phyloP scores from a whole-genome alignment of 495 filamentous ascomycete species.

The Penicillium simplicissimum region DNA sequence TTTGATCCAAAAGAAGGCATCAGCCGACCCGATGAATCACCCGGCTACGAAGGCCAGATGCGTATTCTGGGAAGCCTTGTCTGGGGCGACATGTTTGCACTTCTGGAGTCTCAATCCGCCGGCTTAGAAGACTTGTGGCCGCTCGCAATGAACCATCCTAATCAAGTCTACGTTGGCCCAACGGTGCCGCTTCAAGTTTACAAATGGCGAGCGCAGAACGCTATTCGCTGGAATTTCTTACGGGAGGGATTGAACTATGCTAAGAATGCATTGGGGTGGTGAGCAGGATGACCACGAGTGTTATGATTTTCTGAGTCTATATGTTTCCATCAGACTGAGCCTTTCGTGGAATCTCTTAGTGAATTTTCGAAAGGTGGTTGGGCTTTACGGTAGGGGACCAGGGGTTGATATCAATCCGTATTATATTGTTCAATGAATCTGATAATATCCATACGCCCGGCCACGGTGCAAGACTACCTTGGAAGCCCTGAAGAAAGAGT shows the following conservation, averaged over 20 bases:
- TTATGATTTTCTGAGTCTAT: no score
- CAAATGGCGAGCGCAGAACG: not conserved
- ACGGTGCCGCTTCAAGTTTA: constrained; percentile 8
- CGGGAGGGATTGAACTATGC: not conserved
- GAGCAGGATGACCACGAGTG: not conserved
- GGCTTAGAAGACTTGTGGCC: constrained; percentile 32
- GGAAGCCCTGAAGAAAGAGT: no score
- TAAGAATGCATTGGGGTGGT: not conserved
- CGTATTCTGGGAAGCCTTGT: constrained; percentile 35
- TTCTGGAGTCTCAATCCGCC: constrained; percentile 13
- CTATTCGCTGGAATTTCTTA: not conserved
- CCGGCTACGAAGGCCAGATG: constrained; percentile 29
- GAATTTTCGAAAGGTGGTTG: no score
- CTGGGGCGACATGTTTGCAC: constrained; percentile 36
- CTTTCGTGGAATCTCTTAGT: no score
- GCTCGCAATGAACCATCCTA: constrained; percentile 32
- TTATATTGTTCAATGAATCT: no score
- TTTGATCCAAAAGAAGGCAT: constrained; percentile 14
- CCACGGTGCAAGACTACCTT: no score
- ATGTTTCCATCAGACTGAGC: no score
- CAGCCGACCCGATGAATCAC: not conserved
- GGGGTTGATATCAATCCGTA: no score
- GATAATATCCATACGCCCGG: no score
- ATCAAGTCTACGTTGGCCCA: constrained; percentile 36
- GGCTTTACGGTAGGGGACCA: no score